Evolutionary conservation across 1,284 basidiomycete genomes (phyloP), one percentile per base, ranked within the genome.

Genomic region (Sporisorium exsertum): DNA sequence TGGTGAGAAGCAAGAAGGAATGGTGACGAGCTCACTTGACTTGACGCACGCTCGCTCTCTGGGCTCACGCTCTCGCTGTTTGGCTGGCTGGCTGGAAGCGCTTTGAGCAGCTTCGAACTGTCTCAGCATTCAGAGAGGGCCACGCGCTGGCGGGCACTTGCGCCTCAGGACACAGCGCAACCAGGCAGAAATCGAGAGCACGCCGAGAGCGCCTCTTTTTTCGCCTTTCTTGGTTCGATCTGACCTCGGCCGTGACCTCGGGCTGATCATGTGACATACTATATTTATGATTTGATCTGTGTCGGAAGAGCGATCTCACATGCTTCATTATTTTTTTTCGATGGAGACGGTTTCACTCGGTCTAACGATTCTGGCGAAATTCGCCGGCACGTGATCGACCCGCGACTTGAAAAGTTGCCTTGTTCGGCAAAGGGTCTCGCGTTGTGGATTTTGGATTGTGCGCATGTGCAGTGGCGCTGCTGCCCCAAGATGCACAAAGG

Each of bases 1-100:
- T 76, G 73, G 64, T 76, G 69, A 68, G 58, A 54, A 67, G 43
- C 65, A 65, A 60, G 56, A 63, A 75, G 61, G 61, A 43, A 50
- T 66, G 64, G 53, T 54, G 60, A 47, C 27, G 46, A 64, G 61
- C 61, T 58, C 59, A 54, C 35, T 60, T 52, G 47, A 27, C 58
- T 16, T 18, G 33, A 56, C 63, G 54, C 52, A 27, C 45, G 24
- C 15, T 27, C 18, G 13, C 37, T n/a, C 10, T 1, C 6, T 22
- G 22, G n/a, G 27, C 56, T 46, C 43, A 22, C 13, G 43, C 20
- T 22, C 43, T 45, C 10, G 43, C 43, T 45, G 20, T 10, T 20
- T 64, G 65, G 13, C 53, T 24, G 51, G 12, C 58, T 53, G 46
- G 32, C 46, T 62, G 37, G 3, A 45, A 5, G 29, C 29, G 29